Conservation (phyloP, 345 rosid species). For the Linum lewisii region DNA sequence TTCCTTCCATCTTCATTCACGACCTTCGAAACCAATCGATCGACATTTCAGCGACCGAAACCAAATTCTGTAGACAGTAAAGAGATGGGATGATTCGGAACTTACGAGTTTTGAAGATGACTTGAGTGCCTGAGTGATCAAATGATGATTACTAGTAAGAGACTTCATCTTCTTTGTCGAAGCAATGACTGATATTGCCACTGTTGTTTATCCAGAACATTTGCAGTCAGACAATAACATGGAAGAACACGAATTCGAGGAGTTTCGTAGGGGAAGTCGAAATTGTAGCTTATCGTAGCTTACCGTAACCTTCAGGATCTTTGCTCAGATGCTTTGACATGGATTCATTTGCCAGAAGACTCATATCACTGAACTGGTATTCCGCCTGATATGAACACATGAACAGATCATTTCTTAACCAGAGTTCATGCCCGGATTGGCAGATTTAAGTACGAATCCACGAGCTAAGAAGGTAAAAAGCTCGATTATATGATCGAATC, state of each 20-base stretch:
- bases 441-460: too few relatives aligned
- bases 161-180: slow-evolving; percentile 84
- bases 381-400: slow-evolving; percentile 48
- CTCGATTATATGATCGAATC: background rate
- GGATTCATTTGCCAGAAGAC: slow-evolving; percentile 82
- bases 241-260: background rate
- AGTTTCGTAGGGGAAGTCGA: too few relatives aligned
- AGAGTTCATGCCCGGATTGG: too few relatives aligned
- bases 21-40: slow-evolving; percentile 44
- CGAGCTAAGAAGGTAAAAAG: too few relatives aligned
- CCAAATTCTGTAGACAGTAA: background rate
- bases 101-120: slow-evolving; percentile 81
- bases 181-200: slow-evolving; percentile 58
- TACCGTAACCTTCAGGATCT: slow-evolving; percentile 93
- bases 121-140: slow-evolving; percentile 64
- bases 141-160: slow-evolving; percentile 43
- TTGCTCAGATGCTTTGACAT: slow-evolving; percentile 66
- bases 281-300: slow-evolving; percentile 19
- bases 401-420: background rate
- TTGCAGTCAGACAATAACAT: background rate
- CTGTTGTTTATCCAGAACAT: slow-evolving; percentile 24
- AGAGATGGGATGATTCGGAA: slow-evolving; percentile 1
- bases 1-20: slow-evolving; percentile 69
- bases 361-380: slow-evolving; percentile 83
- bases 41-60: background rate